Conservation (phyloP, 1,284 basidiomycete species). For the Marasmius oreades region DNA sequence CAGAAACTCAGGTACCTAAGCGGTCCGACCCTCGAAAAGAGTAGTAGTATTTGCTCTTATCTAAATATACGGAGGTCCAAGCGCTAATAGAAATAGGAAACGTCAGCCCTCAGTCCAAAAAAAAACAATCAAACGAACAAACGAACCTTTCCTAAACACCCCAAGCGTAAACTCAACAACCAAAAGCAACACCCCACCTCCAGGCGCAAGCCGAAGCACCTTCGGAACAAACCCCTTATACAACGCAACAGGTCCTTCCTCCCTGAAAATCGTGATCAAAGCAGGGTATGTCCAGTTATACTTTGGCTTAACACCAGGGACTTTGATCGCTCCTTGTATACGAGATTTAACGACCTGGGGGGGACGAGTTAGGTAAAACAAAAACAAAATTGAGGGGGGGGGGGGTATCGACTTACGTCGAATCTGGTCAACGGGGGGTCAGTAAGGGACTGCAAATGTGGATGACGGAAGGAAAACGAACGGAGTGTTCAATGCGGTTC, state of each 20-base stretch:
- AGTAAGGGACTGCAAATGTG: background rate
- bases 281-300: constrained; percentile 95
- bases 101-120: background rate
- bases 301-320: constrained; percentile 72
- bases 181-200: constrained; percentile 90
- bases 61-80: constrained; percentile 35
- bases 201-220: constrained; percentile 85
- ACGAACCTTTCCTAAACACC: constrained; percentile 69
- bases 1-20: too few relatives aligned
- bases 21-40: too few relatives aligned
- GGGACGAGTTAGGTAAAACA: constrained; percentile 9
- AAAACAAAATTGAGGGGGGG: background rate
- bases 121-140: constrained; percentile 4
- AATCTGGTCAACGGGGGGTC: constrained; percentile 35
- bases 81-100: constrained; percentile 20
- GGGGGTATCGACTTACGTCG: constrained; percentile 41
- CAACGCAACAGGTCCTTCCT: constrained; percentile 86
- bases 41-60: too few relatives aligned
- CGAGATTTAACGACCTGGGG: constrained; percentile 91
- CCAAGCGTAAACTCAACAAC: constrained; percentile 84
- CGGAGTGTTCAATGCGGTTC: constrained; percentile 80
- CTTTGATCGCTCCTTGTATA: constrained; percentile 75
- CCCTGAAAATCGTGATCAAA: constrained; percentile 73
- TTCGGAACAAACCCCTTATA: constrained; percentile 95
- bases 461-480: constrained; percentile 30